Base-by-base conservation (phyloP, 2,329 filamentous ascomycete genomes). In the Cephalotrichum gorgonifer region DNA sequence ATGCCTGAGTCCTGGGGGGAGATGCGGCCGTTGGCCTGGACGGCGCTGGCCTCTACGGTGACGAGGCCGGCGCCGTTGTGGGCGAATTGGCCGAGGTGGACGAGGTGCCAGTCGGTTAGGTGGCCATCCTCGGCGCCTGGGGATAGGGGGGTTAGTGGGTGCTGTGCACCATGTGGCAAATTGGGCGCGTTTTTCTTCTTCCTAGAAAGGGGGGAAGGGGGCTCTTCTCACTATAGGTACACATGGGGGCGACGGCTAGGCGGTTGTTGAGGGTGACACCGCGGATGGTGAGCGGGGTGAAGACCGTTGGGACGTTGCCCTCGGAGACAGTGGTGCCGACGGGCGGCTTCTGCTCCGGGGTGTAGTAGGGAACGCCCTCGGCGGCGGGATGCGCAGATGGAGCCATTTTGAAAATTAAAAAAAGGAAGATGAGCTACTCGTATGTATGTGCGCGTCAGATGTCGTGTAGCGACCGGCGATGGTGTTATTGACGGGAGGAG, bases 41-140 rank as follows among this genome's bases (percentile, higher is more conserved):
- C 85, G 28, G 81, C 73, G 1, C 86, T 89, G 25, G 89, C 88
- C 68, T 95, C 90, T 50, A 90, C 73, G 52, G 89, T 78, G 44
- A 84, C 70, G 17, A 95, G 70, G 2, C 79, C 85, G 0, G 86
- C 83, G 12, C 90, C 90, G 50, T 85, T 80, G 51, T 84, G 73
- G 22, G 87, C 76, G 56, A 89, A 89, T 52, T 87, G 83, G 50
- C 88, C 87, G 25, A 91, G 73, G 60, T 95, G 89, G 15, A 88
- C 81, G 45, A 91, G 70, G 64, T 95, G 88, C 77, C 82, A 95
- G 61, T 85, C 76, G 2, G 85, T 90, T 54, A 84, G 71, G 64
- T 91, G 85, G 35, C 90, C 76, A 53, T 78, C 64, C 43, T 72
- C 59, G 53, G 75, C 72, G 25, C 71, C 75, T 54, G 20, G 27